Evolutionary conservation across 176 grass and related monocot genomes (phyloP), one percentile per base, ranked within the genome.

Genomic region (Miscanthus lutarioriparius): DNA sequence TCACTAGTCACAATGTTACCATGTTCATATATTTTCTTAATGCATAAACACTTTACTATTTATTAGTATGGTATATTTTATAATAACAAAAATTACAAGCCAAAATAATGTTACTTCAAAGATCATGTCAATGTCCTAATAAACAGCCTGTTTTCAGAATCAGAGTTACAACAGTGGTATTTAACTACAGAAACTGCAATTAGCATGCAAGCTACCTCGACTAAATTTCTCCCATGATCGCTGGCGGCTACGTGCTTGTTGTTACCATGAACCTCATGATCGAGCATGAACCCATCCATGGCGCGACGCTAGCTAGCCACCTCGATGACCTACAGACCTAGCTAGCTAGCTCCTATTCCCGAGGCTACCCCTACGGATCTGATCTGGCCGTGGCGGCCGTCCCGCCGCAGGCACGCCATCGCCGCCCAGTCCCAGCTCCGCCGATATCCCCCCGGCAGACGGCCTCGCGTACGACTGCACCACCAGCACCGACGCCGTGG

Each of bases 401-500:
- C 54, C 74, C 13, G 40, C 13, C 7, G 2, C 8, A 4, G 78
- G 7, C 12, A 37, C 0, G 44, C 11, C 17, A 14, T 53, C 78
- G 30, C 19, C 64, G 78, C 62, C 77, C 8, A 27, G 22, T 38
- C 49, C 71, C 8, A 75, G 78, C 10, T 75, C 88, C 23, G 45
- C 17, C 40, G 36, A 5, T 20, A 62, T 6, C 2, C 30, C 69
- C 0, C 30, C 71, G 12, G 28, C 64, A 0, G 10, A 2, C 15
- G 81, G 41, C 74, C 72, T 77, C 1, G n/a, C 56, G 58, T 91
- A 91, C 33, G 90, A 68, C 73, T 88, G 91, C 38, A 98, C 5
- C 49, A 97, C 89, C 3, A 97, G 65, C 19, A 93, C 89, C 4
- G 91, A 97, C 32, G 85, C 85, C 40, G 44, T 65, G 1, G 90